Evolutionary conservation across 495 filamentous ascomycete species (phyloP).

Genomic region (Aspergillus mulundensis): DNA sequence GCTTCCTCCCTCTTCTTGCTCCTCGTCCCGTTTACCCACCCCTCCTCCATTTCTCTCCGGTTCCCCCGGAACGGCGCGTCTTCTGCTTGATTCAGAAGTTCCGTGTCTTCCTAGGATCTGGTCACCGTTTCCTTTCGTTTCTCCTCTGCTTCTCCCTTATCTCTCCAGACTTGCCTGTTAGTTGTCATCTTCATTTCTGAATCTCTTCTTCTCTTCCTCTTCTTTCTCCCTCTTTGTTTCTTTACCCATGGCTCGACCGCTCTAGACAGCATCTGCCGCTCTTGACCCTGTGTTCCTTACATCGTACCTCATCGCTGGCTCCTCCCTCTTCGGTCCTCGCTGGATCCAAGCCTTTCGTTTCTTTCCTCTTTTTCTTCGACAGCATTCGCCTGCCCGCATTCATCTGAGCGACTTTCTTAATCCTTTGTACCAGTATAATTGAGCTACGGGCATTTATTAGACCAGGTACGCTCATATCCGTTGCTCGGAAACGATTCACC

Average conservation of each 20-base stretch:
- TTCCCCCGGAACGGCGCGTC: constrained; percentile 25
- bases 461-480: constrained; percentile 32
- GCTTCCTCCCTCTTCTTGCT: constrained; percentile 13
- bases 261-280: constrained; percentile 28
- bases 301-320: constrained; percentile 19
- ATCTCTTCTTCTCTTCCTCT: constrained; percentile 10
- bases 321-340: constrained; percentile 20
- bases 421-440: constrained; percentile 38
- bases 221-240: constrained; percentile 3
- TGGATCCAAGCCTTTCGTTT: constrained; percentile 37
- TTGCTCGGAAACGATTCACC: constrained; percentile 5
- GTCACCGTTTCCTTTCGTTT: constrained; percentile 20
- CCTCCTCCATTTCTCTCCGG: constrained; percentile 13
- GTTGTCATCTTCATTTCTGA: constrained; percentile 17
- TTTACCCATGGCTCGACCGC: constrained; percentile 39
- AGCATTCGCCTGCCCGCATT: constrained; percentile 34
- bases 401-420: constrained; percentile 23
- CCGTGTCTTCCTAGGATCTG: constrained; percentile 29
- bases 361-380: constrained; percentile 23
- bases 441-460: constrained; percentile 31
- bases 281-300: constrained; percentile 29
- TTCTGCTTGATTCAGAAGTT: constrained; percentile 27
- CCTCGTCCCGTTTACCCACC: constrained; percentile 13
- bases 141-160: constrained; percentile 18
- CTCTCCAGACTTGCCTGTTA: constrained; percentile 15